Conservation (phyloP, 352 stramenopile genomes). For the Globisporangium viniferum region DNA sequence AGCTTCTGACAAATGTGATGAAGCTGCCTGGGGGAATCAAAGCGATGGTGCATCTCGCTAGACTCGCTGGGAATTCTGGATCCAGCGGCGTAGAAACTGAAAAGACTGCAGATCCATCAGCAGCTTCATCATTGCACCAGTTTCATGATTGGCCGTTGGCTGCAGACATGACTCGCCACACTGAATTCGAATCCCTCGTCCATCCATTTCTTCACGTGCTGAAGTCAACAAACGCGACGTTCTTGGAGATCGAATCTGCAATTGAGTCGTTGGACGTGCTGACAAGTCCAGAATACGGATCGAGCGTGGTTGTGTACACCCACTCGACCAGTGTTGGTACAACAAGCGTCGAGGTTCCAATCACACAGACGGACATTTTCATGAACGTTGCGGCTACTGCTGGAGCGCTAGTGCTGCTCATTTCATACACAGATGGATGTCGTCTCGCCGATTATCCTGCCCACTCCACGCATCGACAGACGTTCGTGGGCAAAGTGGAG, state of each 20-base stretch:
- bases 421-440: conserved; percentile 39
- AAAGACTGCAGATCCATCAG: neutral
- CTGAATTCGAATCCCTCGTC: conserved; percentile 1
- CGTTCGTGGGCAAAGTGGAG: conserved; percentile 23
- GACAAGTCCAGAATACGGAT: conserved; percentile 9
- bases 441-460: conserved; percentile 21
- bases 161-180: neutral
- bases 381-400: conserved; percentile 33
- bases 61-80: neutral
- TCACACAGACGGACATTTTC: conserved; percentile 34
- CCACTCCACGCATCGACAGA: conserved; percentile 12
- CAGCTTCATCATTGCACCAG: neutral
- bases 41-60: conserved; percentile 29
- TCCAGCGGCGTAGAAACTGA: neutral
- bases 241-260: conserved; percentile 7
- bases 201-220: conserved; percentile 8
- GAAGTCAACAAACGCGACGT: conserved; percentile 1
- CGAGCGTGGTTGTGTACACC: conserved; percentile 10
- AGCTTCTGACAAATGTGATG: conserved; percentile 30
- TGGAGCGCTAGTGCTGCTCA: conserved; percentile 38
- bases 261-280: conserved; percentile 11
- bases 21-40: conserved; percentile 28
- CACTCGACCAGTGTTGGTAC: neutral
- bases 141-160: conserved; percentile 10
- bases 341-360: neutral